Evolutionary conservation across 148 eudicot genomes (phyloP), one percentile per base, ranked within the genome.

Genomic region (Gaultheria prostrata): DNA sequence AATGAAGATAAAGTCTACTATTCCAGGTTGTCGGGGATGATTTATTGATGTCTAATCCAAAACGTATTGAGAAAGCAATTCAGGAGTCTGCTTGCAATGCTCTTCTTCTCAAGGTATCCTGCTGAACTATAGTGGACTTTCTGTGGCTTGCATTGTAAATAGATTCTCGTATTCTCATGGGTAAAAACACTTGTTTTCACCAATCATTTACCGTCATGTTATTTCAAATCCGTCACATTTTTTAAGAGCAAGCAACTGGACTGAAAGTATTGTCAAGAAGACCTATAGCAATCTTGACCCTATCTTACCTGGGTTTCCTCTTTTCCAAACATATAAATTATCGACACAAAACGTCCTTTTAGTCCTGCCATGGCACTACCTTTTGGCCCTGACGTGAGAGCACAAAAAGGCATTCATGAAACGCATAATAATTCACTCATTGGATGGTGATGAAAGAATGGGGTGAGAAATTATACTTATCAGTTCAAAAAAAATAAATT

Each of bases 11-110:
- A 20, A 21, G 51, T 28, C 53, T 74, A 20, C 43, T 54, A 80
- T 88, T 89, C 87, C 91, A 96, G 99, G 99, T 96, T 86, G 97
- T 92, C 45, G 97, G 99, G 76, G 98, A 89, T 92, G 94, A 93
- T 83, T 84, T 96, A 39, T 84, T 96, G 88, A 93, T 91, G 95
- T 96, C 99, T 75, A 93, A 91, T 88, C 94, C 97, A 79, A 94
- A 96, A 80, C 93, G 97, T 74, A 93, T 96, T 51, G 98, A 96
- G 83, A 96, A 82, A 90, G 99, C 99, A 28, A 90, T 92, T 78
- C 90, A 84, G 84, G 99, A 94, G 86, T 85, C 90, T 73, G 89
- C 99, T 83, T 96, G 99, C 89, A 93, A 96, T 87, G 95, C 97
- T 86, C 94, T 96, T 86, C 88, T 90, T 77, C 95, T 96, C 83